phyloP scores from a whole-genome alignment of 2,329 filamentous ascomycete species.

The Talaromyces sp. region DNA sequence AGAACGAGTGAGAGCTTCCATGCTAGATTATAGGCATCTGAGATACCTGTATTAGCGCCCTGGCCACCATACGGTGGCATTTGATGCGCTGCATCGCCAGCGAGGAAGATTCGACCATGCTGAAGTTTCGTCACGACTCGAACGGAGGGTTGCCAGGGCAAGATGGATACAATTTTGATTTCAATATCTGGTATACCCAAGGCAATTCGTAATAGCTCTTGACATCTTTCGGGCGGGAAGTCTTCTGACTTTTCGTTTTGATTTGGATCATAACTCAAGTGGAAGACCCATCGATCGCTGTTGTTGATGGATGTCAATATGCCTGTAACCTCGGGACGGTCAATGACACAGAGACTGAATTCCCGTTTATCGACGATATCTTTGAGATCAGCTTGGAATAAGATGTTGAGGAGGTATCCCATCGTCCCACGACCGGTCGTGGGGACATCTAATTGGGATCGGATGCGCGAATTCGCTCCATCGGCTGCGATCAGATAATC shows the following conservation, averaged over 20 bases:
- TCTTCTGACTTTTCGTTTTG: constrained; percentile 12
- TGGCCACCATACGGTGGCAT: constrained; percentile 25
- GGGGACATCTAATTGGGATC: constrained; percentile 5
- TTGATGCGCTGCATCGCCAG: constrained; percentile 25
- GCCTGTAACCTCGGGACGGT: constrained; percentile 7
- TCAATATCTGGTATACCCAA: constrained; percentile 10
- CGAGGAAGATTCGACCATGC: constrained; percentile 24
- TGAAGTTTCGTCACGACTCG: constrained; percentile 16
- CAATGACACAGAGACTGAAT: constrained; percentile 17
- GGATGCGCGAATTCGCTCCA: constrained; percentile 16
- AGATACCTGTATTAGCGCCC: constrained; percentile 43
- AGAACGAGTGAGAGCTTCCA: constrained; percentile 55
- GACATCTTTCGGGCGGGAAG: constrained; percentile 8
- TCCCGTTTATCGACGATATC: constrained; percentile 9
- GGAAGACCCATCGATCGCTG: constrained; percentile 19
- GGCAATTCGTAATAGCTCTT: constrained; percentile 12
- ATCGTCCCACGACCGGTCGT: constrained; percentile 15
- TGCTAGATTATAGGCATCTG: constrained; percentile 57
- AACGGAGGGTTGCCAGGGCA: constrained; percentile 18
- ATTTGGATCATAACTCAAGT: constrained; percentile 14
- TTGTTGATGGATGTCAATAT: constrained; percentile 17
- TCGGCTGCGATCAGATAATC: constrained; percentile 18
- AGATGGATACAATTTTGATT: constrained; percentile 15
- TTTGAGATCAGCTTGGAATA: constrained; percentile 15
- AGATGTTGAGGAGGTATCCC: constrained; percentile 19